These are phyloP conservation scores for Phylloboletellus chloephorus DNA, from an alignment of 1,284 basidiomycete species.

Conservation along the genomic window DNA sequence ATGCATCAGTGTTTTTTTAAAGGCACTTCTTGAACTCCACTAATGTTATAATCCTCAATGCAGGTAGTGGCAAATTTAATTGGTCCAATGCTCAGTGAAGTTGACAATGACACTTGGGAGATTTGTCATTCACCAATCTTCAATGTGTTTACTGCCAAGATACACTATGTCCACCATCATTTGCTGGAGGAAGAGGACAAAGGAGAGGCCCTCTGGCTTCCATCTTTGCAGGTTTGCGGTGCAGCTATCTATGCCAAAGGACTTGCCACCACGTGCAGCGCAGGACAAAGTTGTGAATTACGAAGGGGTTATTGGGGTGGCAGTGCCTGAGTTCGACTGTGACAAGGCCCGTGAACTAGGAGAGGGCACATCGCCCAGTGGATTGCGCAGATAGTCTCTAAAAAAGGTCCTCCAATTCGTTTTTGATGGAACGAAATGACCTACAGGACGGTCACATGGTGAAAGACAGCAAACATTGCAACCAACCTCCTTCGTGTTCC, in stretches of 20 bases:
- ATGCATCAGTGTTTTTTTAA: too few species aligned
- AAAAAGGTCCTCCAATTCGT: conserved; percentile 71
- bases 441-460: conserved; percentile 33
- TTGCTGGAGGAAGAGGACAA: too few species aligned
- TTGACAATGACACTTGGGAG: too few species aligned
- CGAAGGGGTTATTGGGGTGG: conserved; percentile 15
- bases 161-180: too few species aligned
- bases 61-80: too few species aligned
- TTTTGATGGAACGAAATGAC: conserved; percentile 77
- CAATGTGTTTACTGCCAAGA: too few species aligned
- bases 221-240: conserved; percentile 1
- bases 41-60: too few species aligned
- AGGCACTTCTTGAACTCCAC: too few species aligned
- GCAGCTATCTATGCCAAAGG: conserved; percentile 7
- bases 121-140: too few species aligned
- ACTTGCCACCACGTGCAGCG: not conserved
- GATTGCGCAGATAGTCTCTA: conserved; percentile 44
- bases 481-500: conserved; percentile 69
- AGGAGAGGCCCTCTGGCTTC: conserved; percentile 2
- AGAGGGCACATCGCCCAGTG: conserved; percentile 20
- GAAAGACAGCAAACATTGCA: not conserved
- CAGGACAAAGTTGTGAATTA: conserved; percentile 5
- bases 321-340: conserved; percentile 19
- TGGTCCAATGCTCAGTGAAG: too few species aligned
- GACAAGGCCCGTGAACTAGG: conserved; percentile 15